Percentiles rank a stretch among this genome's conserved stretches.
phyloP scores from a whole-genome alignment of 2,329 filamentous ascomycete species.

The Sclerotinia spermophila region DNA sequence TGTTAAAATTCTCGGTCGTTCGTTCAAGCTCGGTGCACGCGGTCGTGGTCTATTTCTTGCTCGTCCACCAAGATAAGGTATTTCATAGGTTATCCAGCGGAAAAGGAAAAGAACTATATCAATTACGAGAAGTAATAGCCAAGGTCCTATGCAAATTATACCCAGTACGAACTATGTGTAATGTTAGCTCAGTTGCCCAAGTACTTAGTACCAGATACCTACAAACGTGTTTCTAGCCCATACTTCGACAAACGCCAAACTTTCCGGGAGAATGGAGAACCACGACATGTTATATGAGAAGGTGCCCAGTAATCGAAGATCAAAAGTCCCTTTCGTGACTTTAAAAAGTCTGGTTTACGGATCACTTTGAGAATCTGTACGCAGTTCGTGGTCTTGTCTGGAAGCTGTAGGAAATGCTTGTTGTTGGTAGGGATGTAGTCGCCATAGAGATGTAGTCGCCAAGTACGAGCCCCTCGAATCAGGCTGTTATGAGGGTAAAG shows the following conservation, averaged over 20 bases:
- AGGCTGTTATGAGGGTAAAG: not conserved
- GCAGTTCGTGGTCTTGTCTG: not conserved
- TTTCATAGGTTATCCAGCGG: slow-evolving; percentile 54
- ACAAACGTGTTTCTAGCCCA: slow-evolving; percentile 58
- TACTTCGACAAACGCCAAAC: slow-evolving; percentile 54
- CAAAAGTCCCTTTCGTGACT: too few species aligned
- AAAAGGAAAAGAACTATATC: slow-evolving; percentile 60
- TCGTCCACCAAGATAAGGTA: slow-evolving; percentile 58
- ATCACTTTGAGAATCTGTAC: not conserved
- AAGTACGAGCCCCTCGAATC: slow-evolving; percentile 4
- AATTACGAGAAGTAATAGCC: slow-evolving; percentile 59
- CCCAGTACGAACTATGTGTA: slow-evolving; percentile 55
- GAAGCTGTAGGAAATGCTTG: slow-evolving; percentile 4
- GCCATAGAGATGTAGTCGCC: not conserved
- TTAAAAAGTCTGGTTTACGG: not conserved
- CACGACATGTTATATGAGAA: slow-evolving; percentile 51
- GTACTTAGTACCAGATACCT: slow-evolving; percentile 9
- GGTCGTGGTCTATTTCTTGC: slow-evolving; percentile 57
- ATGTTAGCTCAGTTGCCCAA: slow-evolving; percentile 22
- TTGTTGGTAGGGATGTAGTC: not conserved
- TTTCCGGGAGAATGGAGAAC: slow-evolving; percentile 61
- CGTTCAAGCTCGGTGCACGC: slow-evolving; percentile 57
- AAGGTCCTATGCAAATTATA: slow-evolving; percentile 58
- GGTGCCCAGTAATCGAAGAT: not conserved
- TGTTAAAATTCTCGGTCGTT: slow-evolving; percentile 41